phyloP scores from a whole-genome alignment of 176 grass and related monocot species.

The Oryza brachyantha region DNA sequence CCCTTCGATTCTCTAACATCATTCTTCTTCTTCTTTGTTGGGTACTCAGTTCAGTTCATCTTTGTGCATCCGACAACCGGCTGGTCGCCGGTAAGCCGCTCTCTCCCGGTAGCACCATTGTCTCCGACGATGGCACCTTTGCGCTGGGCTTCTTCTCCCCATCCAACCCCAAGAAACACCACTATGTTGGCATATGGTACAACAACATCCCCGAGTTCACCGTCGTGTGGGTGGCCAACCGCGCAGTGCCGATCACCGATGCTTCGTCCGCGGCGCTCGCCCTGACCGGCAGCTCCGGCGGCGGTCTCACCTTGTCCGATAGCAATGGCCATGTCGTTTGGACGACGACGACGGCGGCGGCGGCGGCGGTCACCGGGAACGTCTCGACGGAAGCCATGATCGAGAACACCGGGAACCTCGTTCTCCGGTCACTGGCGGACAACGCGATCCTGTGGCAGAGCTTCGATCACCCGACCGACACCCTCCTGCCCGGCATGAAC shows the following conservation, averaged over 20 bases:
- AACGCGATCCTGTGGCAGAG: conserved; percentile 48
- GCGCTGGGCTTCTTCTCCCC: conserved; percentile 55
- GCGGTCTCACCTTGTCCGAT: conserved; percentile 24
- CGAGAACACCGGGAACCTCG: conserved; percentile 36
- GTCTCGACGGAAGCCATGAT: conserved; percentile 18
- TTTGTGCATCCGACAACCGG: conserved; percentile 11
- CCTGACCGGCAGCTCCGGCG: conserved; percentile 14
- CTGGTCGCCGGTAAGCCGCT: conserved; percentile 32
- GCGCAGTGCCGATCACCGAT: conserved; percentile 25
- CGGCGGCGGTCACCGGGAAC: background rate
- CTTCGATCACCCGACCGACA: conserved; percentile 47
- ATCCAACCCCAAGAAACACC: conserved; percentile 22
- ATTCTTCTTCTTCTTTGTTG: conserved; percentile 30
- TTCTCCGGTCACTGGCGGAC: conserved; percentile 11
- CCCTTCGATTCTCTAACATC: background rate
- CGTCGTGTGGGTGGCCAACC: conserved; percentile 53
- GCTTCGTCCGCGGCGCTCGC: conserved; percentile 15
- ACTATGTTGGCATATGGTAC: conserved; percentile 57
- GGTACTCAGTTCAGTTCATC: conserved; percentile 13
- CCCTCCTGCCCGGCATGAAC: conserved; percentile 49
- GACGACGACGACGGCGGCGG: no score
- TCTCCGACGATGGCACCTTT: conserved; percentile 45
- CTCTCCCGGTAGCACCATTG: conserved; percentile 3
- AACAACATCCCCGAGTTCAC: conserved; percentile 25
- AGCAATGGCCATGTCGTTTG: conserved; percentile 21